These are phyloP conservation scores for Phaeosphaeriaceae sp. DNA, from an alignment of 2,329 filamentous ascomycete species.

Conservation along the genomic window DNA sequence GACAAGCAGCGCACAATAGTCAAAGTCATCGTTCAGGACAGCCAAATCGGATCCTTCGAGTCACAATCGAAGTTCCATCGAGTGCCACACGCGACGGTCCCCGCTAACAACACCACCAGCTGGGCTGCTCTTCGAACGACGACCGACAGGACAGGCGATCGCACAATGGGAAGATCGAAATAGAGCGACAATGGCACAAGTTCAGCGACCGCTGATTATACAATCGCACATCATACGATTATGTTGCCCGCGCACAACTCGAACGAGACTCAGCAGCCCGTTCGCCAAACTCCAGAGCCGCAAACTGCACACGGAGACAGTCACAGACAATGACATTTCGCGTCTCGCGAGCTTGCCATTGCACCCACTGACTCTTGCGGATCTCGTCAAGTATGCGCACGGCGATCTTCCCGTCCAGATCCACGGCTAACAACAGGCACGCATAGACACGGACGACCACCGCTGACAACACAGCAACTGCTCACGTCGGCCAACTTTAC, in stretches of 20 bases:
- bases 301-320: conserved; percentile 49
- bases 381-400: conserved; percentile 77
- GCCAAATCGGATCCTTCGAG: too few relatives aligned
- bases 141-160: neutral
- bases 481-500: conserved; percentile 95
- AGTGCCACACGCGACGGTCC: neutral
- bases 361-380: conserved; percentile 82
- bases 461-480: conserved; percentile 79
- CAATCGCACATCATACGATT: conserved; percentile 46
- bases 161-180: neutral
- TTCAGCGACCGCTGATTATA: conserved; percentile 44
- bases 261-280: conserved; percentile 20
- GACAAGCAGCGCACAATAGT: neutral
- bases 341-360: conserved; percentile 78
- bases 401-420: neutral
- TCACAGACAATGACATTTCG: conserved; percentile 76
- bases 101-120: neutral
- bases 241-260: conserved; percentile 36
- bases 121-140: too few relatives aligned
- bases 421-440: conserved; percentile 17
- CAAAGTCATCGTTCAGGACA: neutral
- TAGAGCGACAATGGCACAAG: conserved; percentile 32
- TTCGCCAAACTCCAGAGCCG: conserved; percentile 24
- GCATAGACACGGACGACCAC: conserved; percentile 76
- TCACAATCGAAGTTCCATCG: neutral